Conservation (phyloP, 257 asterid genomes). For the Forsythia suspensa region DNA sequence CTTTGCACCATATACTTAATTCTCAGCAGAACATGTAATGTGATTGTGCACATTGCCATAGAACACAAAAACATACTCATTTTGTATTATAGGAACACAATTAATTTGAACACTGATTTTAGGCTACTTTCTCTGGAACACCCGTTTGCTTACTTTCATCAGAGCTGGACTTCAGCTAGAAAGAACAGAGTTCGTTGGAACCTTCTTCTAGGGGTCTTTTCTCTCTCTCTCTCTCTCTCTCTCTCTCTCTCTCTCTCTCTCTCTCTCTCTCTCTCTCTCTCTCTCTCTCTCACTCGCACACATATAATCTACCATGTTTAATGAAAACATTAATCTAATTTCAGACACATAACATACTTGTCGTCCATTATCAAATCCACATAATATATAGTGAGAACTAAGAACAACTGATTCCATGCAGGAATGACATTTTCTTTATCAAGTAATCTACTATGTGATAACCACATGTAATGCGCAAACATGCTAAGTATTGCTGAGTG, state of each 20-base stretch:
- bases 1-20: not conserved
- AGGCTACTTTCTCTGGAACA: too few species aligned
- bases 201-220: not conserved
- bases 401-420: not conserved
- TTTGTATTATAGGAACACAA: not conserved
- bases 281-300: too few species aligned
- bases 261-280: too few species aligned
- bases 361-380: too few species aligned
- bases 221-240: too few species aligned
- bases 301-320: not conserved
- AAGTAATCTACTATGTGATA: not conserved
- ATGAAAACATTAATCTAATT: not conserved
- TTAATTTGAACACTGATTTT: not conserved
- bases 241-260: too few species aligned
- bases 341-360: not conserved
- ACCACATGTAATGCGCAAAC: not conserved
- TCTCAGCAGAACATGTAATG: not conserved
- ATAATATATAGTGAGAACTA: not conserved
- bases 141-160: too few species aligned
- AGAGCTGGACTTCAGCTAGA: too few species aligned
- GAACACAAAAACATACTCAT: not conserved
- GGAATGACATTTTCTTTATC: not conserved
- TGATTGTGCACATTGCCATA: not conserved
- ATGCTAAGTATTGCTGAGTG: not conserved
- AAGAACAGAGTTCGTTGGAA: not conserved